phyloP scores from a whole-genome alignment of 139 green algal species.

The Tetradesmus obliquus region DNA sequence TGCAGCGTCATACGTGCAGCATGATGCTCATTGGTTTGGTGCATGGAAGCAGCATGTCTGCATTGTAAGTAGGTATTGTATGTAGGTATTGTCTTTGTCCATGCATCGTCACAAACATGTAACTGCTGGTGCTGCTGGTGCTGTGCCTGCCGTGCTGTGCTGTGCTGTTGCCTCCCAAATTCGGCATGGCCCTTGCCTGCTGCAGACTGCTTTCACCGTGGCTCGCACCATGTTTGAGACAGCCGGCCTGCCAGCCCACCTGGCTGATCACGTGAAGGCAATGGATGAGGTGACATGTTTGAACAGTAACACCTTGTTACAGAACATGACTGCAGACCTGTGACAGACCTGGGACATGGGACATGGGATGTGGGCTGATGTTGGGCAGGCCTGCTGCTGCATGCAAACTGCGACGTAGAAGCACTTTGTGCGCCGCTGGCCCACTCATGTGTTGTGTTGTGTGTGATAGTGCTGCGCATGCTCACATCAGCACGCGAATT shows the following conservation, averaged over 20 bases:
- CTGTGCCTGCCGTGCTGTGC: neutral
- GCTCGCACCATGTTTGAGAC: slow-evolving; percentile 53
- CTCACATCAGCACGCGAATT: too few species aligned
- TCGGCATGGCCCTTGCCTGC: neutral
- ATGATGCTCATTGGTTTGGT: too few species aligned
- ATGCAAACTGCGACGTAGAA: too few species aligned
- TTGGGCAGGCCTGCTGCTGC: too few species aligned
- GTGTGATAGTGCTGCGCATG: neutral
- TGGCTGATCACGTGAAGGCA: slow-evolving; percentile 42
- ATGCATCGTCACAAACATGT: neutral
- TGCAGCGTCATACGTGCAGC: too few species aligned
- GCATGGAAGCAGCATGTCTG: too few species aligned
- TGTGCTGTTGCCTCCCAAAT: neutral
- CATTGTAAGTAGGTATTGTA: too few species aligned
- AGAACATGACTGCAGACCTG: neutral
- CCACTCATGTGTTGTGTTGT: neutral
- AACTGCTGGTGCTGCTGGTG: neutral
- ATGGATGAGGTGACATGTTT: neutral
- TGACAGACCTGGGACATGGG: neutral
- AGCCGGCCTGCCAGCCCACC: slow-evolving; percentile 23
- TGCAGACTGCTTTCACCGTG: slow-evolving; percentile 38
- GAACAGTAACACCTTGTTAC: neutral
- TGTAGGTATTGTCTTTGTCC: too few species aligned
- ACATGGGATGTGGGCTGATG: neutral
- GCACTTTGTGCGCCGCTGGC: neutral